Percentiles rank a stretch among this genome's conserved stretches.
Evolutionary conservation across 2,329 filamentous ascomycete species (phyloP).

Genomic region (Apiospora kogelbergensis): DNA sequence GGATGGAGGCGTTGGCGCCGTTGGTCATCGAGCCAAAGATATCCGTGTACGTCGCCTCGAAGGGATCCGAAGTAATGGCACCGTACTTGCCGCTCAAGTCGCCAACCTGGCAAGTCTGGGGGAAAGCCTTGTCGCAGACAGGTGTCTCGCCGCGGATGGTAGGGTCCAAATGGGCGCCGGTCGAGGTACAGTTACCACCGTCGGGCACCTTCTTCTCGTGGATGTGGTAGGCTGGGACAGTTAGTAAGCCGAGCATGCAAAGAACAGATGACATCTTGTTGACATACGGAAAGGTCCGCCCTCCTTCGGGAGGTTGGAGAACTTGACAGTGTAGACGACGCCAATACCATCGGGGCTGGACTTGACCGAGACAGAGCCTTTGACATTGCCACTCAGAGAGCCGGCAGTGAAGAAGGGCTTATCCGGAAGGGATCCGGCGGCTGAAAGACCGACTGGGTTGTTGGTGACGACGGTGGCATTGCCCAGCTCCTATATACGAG

Average conservation of each 20-base stretch:
- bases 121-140: slow-evolving; percentile 56
- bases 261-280: background rate
- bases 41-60: slow-evolving; percentile 53
- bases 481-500: slow-evolving; percentile 27
- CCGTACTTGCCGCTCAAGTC: slow-evolving; percentile 77
- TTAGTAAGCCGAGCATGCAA: slow-evolving; percentile 13
- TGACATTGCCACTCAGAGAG: slow-evolving; percentile 51
- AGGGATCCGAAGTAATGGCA: slow-evolving; percentile 52
- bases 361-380: slow-evolving; percentile 50
- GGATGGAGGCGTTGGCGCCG: slow-evolving; percentile 58
- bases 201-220: slow-evolving; percentile 63
- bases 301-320: slow-evolving; percentile 57
- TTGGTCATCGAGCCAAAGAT: slow-evolving; percentile 54
- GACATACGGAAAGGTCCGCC: slow-evolving; percentile 60
- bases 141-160: slow-evolving; percentile 62
- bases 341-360: slow-evolving; percentile 51
- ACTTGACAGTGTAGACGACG: slow-evolving; percentile 53
- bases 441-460: slow-evolving; percentile 56
- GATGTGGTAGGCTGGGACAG: slow-evolving; percentile 65
- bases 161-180: slow-evolving; percentile 70
- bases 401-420: slow-evolving; percentile 49
- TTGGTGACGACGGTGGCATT: slow-evolving; percentile 52
- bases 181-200: slow-evolving; percentile 70
- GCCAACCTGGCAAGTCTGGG: slow-evolving; percentile 71
- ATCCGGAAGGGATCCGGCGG: slow-evolving; percentile 56